phyloP scores from a whole-genome alignment of 2,329 filamentous ascomycete species.

The Sarocladium oryzae region DNA sequence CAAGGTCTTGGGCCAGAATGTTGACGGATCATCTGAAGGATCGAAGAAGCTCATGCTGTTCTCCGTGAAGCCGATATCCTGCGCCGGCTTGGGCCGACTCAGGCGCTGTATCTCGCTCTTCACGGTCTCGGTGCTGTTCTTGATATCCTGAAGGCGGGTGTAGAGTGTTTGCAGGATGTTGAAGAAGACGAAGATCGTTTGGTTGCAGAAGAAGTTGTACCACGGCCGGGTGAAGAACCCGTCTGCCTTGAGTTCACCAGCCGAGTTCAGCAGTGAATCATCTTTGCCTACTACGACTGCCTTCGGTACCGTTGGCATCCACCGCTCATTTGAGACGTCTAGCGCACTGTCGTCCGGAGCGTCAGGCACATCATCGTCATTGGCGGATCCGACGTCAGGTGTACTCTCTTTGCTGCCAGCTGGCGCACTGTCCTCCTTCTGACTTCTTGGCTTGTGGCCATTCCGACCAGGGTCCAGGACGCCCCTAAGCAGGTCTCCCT shows the following conservation, averaged over 20 bases:
- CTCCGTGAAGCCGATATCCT: constrained; percentile 76
- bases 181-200: constrained; percentile 91
- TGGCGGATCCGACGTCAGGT: constrained; percentile 71
- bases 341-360: constrained; percentile 50
- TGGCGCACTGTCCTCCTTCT: constrained; percentile 66
- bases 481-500: constrained; percentile 73
- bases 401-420: constrained; percentile 80
- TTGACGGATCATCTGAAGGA: constrained; percentile 49
- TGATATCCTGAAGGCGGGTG: constrained; percentile 74
- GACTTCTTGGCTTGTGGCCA: constrained; percentile 58
- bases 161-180: constrained; percentile 90
- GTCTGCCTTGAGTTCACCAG: constrained; percentile 64
- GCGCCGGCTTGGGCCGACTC: constrained; percentile 70
- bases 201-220: constrained; percentile 89
- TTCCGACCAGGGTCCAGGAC: constrained; percentile 75
- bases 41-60: constrained; percentile 75
- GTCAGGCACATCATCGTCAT: constrained; percentile 68
- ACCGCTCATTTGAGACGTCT: constrained; percentile 57
- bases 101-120: constrained; percentile 67
- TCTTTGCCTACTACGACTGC: constrained; percentile 45
- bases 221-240: constrained; percentile 73
- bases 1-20: constrained; percentile 81
- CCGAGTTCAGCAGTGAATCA: constrained; percentile 50
- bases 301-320: constrained; percentile 57
- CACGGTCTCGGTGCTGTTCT: constrained; percentile 69